Conservation (phyloP, 176 grass and related monocot genomes). For the Bolboschoenus planiculmis region DNA sequence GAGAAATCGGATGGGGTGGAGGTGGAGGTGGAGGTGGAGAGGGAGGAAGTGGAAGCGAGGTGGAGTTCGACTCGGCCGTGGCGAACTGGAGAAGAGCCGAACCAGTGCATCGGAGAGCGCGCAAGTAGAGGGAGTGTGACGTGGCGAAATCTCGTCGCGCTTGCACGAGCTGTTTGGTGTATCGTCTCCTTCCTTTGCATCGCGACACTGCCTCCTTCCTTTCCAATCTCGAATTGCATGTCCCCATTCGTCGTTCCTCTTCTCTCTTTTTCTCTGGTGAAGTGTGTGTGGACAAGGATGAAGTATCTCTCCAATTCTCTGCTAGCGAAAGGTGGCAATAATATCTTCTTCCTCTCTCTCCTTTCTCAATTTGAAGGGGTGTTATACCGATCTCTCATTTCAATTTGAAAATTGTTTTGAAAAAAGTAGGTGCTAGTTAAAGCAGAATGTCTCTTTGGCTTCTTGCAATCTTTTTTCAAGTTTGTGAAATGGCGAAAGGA, state of each 20-base stretch:
- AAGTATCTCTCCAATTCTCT: background rate
- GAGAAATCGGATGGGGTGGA: conserved; percentile 5
- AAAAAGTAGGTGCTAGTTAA: background rate
- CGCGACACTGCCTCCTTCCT: conserved; percentile 76
- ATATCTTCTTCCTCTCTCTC: background rate
- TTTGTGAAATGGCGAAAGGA: background rate
- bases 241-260: conserved; percentile 25
- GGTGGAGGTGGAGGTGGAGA: conserved; percentile 22
- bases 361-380: background rate
- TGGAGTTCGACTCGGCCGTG: conserved; percentile 64
- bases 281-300: background rate
- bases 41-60: conserved; percentile 27
- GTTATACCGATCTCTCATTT: background rate
- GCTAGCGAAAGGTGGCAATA: background rate
- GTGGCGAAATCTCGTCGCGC: conserved; percentile 69
- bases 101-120: conserved; percentile 66
- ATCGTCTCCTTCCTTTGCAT: conserved; percentile 81
- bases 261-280: background rate
- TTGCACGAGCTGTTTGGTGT: conserved; percentile 87
- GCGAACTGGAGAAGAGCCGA: conserved; percentile 85
- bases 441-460: conserved; percentile 2
- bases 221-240: conserved; percentile 78
- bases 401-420: background rate
- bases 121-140: conserved; percentile 85
- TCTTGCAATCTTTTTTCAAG: background rate